Percentiles rank a stretch among this genome's conserved stretches.
These are phyloP conservation scores for Chlorella sp. DNA, from an alignment of 139 green algal genomes.

Conservation along the genomic window DNA sequence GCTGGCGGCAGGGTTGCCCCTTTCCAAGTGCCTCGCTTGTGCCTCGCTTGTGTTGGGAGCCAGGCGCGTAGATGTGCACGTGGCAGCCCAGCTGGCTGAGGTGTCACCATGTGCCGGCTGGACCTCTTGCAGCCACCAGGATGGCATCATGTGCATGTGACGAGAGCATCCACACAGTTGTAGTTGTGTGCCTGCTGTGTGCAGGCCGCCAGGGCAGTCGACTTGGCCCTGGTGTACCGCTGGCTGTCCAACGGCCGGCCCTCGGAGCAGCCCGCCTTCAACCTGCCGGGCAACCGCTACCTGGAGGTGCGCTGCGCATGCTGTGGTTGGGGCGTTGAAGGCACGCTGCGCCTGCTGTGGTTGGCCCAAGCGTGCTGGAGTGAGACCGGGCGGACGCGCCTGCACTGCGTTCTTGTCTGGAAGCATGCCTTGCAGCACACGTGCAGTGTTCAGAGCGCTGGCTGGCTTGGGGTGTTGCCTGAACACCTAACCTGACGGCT, in stretches of 20 bases:
- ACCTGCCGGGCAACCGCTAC: background rate
- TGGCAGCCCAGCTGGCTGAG: no score
- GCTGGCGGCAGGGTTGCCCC: no score
- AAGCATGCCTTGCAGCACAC: no score
- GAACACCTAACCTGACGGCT: no score
- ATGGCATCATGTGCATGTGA: background rate
- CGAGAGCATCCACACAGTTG: background rate
- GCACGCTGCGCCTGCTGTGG: background rate
- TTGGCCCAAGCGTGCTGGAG: no score
- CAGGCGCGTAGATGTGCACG: background rate
- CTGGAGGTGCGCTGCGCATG: background rate
- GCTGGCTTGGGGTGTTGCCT: no score
- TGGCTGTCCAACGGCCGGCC: background rate
- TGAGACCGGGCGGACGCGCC: no score
- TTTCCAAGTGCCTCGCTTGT: background rate
- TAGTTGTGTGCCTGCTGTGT: background rate
- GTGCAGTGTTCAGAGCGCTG: no score
- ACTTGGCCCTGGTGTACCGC: background rate
- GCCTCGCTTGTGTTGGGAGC: background rate
- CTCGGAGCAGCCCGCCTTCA: background rate
- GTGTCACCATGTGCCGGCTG: no score
- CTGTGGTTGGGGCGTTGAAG: background rate
- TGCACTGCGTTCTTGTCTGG: no score
- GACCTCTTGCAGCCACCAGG: no score
- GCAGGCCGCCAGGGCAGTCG: constrained; percentile 1